These are phyloP conservation scores for Penicillium verrucosum DNA, from an alignment of 2,329 filamentous ascomycete species.

Conservation along the genomic window DNA sequence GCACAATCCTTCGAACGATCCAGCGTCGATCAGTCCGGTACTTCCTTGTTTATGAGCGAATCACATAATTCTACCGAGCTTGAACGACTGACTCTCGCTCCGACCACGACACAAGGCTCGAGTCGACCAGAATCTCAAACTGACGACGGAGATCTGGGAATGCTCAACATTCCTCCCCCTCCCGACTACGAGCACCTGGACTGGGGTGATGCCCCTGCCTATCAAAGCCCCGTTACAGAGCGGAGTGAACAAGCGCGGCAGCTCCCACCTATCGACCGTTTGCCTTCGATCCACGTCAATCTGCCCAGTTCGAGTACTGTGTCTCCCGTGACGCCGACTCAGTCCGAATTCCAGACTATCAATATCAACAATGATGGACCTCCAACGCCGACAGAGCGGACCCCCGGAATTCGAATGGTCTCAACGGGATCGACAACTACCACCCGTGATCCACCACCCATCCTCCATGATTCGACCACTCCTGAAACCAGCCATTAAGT, in stretches of 20 bases:
- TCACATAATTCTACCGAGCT: constrained; percentile 30
- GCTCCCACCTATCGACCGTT: constrained; percentile 19
- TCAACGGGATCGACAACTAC: neutral
- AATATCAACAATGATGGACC: constrained; percentile 1
- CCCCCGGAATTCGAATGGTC: neutral
- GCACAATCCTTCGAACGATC: constrained; percentile 26
- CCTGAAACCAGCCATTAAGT: neutral
- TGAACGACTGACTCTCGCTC: constrained; percentile 26
- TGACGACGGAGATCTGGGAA: constrained; percentile 39
- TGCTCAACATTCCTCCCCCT: constrained; percentile 35
- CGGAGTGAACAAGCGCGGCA: constrained; percentile 14
- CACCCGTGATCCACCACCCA: neutral
- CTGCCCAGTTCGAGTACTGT: constrained; percentile 27
- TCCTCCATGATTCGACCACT: constrained; percentile 6
- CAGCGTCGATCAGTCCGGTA: constrained; percentile 31
- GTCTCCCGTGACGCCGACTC: constrained; percentile 25
- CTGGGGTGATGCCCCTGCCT: constrained; percentile 45
- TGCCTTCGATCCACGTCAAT: constrained; percentile 36
- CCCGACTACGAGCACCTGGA: constrained; percentile 43
- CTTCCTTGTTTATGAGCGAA: constrained; percentile 36
- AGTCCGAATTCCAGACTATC: constrained; percentile 7
- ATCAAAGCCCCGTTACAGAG: constrained; percentile 30
- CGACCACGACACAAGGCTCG: constrained; percentile 24
- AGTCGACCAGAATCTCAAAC: constrained; percentile 18
- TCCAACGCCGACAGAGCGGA: constrained; percentile 1